Base-by-base conservation (phyloP, 2,329 filamentous ascomycete species). In the Alternaria triticina region DNA sequence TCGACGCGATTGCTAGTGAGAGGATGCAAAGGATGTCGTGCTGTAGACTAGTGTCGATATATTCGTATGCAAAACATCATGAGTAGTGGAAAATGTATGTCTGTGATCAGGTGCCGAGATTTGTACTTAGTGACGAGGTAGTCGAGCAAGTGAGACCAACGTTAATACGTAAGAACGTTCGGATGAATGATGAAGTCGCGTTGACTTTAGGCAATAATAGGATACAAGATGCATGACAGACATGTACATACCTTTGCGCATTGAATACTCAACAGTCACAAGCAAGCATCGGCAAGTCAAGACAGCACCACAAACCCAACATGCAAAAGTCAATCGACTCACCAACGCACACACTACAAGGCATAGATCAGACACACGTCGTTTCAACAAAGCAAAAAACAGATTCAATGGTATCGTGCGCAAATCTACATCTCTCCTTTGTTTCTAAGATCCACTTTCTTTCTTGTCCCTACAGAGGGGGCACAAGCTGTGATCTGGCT, bases 401-500 rank as follows among this genome's bases (percentile, higher is more conserved):
- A 40, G 49, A n/a, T 52, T 25, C 28, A 52, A 52, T 54, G 52
- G 52, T 54, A 54, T 54, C 52, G 25, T 54, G 36, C 52, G 52
- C 46, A 51, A 51, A 23, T 45, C 44, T 61, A 45, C 28, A 57
- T 57, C 44, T 17, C 44, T 43, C 45, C 28, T 44, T 28, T 36
- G 36, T 45, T 45, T 51, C 57, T 45, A 22, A 22, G 49, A 54
- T 25, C 28, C 49, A 52, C 49, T 52, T 52, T 52, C 49, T 36
- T 52, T 52, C 49, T 52, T 52, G 49, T 52, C 49, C 49, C 50
- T 33, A 27, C 51, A 52, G n/a, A 28, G 49, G 49, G 15, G 23
- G 43, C 43, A 22, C 43, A 40, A 33, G 33, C 43, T 12, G 46
- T 49, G 61, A 61, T 64, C 61, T 58, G 67, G 67, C 67, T 54